Percentiles rank a stretch among this genome's conserved stretches.
Evolutionary conservation across 164 flowering plant genomes (phyloP).

Genomic region (Houttuynia cordata): DNA sequence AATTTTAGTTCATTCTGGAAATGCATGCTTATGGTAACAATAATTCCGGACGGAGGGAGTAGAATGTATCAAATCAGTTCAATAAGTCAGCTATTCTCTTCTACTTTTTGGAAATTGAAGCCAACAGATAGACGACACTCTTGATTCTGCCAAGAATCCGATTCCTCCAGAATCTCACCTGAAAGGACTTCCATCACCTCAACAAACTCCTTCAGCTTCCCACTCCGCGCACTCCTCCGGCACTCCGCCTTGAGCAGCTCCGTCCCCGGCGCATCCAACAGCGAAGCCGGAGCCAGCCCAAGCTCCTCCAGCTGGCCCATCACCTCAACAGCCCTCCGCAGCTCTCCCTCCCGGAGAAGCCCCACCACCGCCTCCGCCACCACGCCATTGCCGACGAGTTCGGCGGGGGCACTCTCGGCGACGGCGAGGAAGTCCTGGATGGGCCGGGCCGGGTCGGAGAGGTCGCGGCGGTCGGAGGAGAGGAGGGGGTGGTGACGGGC

Average conservation of each 20-base stretch:
- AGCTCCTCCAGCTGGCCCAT: constrained; percentile 30
- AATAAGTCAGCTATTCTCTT: no score
- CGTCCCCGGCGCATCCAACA: constrained; percentile 32
- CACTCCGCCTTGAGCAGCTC: constrained; percentile 31
- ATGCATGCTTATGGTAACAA: no score
- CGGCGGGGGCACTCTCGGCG: constrained; percentile 33
- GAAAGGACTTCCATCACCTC: constrained; percentile 40
- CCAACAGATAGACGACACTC: background rate
- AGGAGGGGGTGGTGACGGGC: constrained; percentile 1
- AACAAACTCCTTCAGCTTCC: constrained; percentile 36
- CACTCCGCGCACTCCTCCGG: constrained; percentile 21
- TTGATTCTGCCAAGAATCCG: no score
- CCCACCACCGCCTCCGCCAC: constrained; percentile 31
- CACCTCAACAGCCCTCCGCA: constrained; percentile 21
- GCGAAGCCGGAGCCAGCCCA: constrained; percentile 28
- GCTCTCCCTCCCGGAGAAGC: constrained; percentile 25
- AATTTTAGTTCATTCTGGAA: no score
- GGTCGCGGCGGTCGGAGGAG: background rate
- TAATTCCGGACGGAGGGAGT: no score
- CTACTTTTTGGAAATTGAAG: background rate
- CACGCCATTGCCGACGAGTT: constrained; percentile 15
- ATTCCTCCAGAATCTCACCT: constrained; percentile 21
- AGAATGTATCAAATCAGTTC: no score
- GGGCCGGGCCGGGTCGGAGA: constrained; percentile 10
- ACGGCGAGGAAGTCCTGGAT: constrained; percentile 40